These are phyloP conservation scores for Mycocalia duriaeana DNA, from an alignment of 1,284 basidiomycete species.

Conservation along the genomic window DNA sequence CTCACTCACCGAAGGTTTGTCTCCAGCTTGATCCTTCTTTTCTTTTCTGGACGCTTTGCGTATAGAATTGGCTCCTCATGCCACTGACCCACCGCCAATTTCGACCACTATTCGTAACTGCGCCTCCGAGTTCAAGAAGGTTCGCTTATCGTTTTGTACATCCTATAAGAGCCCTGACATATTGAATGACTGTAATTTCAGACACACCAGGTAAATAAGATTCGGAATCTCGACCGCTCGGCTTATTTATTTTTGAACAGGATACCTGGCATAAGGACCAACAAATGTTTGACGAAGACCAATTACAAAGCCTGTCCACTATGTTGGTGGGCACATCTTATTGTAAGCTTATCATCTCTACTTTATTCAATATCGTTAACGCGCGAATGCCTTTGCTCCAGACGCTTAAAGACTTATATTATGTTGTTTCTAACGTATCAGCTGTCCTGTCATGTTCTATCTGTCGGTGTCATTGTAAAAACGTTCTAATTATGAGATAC, in stretches of 20 bases:
- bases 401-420: too few species aligned
- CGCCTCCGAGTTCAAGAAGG: conserved; percentile 88
- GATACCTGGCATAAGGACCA: conserved; percentile 94
- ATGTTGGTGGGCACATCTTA: conserved; percentile 91
- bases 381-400: too few species aligned
- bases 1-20: conserved; percentile 64
- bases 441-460: too few species aligned
- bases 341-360: too few species aligned
- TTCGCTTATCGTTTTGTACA: conserved; percentile 25
- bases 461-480: too few species aligned
- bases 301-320: conserved; percentile 80
- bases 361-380: too few species aligned
- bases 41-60: conserved; percentile 25
- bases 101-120: conserved; percentile 86
- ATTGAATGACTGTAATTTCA: conserved; percentile 19
- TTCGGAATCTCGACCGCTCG: conserved; percentile 4
- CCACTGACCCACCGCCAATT: conserved; percentile 89
- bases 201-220: conserved; percentile 61
- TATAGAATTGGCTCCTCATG: conserved; percentile 71
- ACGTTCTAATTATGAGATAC: too few species aligned
- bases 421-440: too few species aligned
- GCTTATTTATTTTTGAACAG: conserved; percentile 31
- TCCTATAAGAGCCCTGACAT: too few species aligned
- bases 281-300: conserved; percentile 85
- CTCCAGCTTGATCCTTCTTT: conserved; percentile 12